Evolutionary conservation across 1,284 basidiomycete genomes (phyloP).

Genomic region (Ustanciosporium gigantosporum): DNA sequence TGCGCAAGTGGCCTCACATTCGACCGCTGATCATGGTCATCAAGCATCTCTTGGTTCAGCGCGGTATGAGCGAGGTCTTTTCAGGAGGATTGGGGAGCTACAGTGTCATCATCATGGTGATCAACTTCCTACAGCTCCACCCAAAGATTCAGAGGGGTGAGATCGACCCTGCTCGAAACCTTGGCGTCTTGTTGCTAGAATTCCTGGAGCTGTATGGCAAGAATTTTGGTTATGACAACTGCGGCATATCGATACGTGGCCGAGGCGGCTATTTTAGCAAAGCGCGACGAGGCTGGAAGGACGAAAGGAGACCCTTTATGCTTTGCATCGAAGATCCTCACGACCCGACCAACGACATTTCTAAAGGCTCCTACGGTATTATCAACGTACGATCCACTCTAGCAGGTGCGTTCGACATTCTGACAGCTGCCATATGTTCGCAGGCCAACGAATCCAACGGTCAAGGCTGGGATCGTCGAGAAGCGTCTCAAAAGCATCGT

Average conservation of each 20-base stretch:
- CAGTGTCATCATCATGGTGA: slow-evolving; percentile 86
- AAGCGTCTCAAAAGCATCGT: slow-evolving; percentile 4
- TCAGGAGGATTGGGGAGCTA: slow-evolving; percentile 93
- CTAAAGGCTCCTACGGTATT: slow-evolving; percentile 82
- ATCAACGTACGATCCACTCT: slow-evolving; percentile 78
- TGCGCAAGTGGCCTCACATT: slow-evolving; percentile 75
- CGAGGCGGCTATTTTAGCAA: slow-evolving; percentile 76
- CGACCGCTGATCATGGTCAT: slow-evolving; percentile 71
- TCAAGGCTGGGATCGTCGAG: slow-evolving; percentile 8
- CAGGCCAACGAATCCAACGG: slow-evolving; percentile 42
- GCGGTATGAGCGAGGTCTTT: slow-evolving; percentile 95
- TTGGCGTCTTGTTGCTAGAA: slow-evolving; percentile 90
- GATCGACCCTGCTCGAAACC: slow-evolving; percentile 81
- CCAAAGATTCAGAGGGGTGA: slow-evolving; percentile 87
- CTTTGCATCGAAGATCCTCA: slow-evolving; percentile 94
- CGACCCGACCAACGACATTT: slow-evolving; percentile 87
- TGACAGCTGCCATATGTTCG: slow-evolving; percentile 66
- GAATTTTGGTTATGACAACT: slow-evolving; percentile 72
- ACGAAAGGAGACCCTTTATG: slow-evolving; percentile 66
- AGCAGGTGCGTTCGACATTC: slow-evolving; percentile 81
- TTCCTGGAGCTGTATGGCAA: slow-evolving; percentile 94
- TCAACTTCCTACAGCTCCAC: slow-evolving; percentile 94
- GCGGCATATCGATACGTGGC: slow-evolving; percentile 76
- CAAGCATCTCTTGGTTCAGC: slow-evolving; percentile 85
- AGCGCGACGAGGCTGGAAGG: slow-evolving; percentile 47